phyloP scores from a whole-genome alignment of 2,329 filamentous ascomycete genomes.

The Plectosphaerella plurivora region DNA sequence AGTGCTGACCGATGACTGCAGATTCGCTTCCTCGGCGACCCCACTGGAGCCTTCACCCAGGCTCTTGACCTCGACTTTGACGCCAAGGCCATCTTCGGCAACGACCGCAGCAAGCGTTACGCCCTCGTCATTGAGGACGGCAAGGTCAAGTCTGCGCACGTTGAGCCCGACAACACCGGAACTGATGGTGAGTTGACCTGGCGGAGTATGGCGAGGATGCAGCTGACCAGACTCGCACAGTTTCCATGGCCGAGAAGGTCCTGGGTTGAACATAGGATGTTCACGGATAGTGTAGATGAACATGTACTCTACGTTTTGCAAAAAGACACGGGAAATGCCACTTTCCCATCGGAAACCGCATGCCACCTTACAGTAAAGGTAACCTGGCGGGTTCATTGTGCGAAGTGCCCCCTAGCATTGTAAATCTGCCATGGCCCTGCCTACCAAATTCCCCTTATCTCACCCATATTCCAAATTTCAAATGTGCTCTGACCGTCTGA shows the following conservation, averaged over 20 bases:
- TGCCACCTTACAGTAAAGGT: no score
- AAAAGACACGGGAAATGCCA: no score
- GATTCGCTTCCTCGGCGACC: conserved; percentile 88
- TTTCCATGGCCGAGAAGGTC: conserved; percentile 48
- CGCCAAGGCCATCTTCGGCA: conserved; percentile 73
- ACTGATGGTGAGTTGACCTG: conserved; percentile 58
- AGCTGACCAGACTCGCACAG: conserved; percentile 19
- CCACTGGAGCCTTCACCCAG: conserved; percentile 73
- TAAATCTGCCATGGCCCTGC: no score
- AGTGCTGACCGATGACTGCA: conserved; percentile 25
- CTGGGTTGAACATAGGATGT: conserved; percentile 22
- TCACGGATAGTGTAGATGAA: neutral
- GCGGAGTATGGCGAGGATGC: neutral
- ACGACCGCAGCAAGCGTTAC: conserved; percentile 80
- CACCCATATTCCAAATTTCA: no score
- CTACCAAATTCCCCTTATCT: no score
- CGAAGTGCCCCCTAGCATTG: no score
- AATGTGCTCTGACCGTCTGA: no score
- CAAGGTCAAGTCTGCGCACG: conserved; percentile 73
- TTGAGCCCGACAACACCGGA: conserved; percentile 87
- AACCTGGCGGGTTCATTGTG: no score
- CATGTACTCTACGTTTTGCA: neutral
- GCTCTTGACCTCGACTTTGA: conserved; percentile 82
- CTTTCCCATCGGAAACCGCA: no score
- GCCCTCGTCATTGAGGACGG: conserved; percentile 79